Conservation (phyloP, 148 eudicot species). For the Chenopodium album region DNA sequence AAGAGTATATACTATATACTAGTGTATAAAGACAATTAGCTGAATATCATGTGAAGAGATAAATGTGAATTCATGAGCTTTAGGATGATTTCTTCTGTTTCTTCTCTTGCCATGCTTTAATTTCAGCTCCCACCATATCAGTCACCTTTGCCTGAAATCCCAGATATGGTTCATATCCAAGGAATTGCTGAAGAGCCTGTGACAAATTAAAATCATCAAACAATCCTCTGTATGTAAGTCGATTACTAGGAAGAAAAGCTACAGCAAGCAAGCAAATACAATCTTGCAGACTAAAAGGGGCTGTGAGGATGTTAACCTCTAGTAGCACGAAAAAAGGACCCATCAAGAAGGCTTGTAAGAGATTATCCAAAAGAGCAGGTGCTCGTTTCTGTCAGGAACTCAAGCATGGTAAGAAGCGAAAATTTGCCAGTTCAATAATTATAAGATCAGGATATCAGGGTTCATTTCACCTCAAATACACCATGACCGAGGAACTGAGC, state of each 20-base stretch:
- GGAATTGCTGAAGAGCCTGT: constrained; percentile 60
- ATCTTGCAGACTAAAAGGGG: neutral
- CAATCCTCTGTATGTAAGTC: neutral
- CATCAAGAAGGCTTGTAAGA: constrained; percentile 73
- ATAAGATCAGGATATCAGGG: neutral
- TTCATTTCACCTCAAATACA: constrained; percentile 66
- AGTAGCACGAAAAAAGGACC: constrained; percentile 85
- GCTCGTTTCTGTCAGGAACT: constrained; percentile 61
- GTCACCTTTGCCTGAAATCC: constrained; percentile 67
- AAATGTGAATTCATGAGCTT: neutral
- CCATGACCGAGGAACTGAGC: constrained; percentile 95
- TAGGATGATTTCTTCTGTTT: constrained; percentile 59
- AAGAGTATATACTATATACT: too few relatives aligned
- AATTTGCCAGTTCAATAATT: neutral
- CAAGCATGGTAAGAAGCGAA: constrained; percentile 1
- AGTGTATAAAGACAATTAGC: neutral
- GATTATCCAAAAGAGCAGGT: constrained; percentile 80
- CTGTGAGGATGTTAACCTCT: constrained; percentile 51
- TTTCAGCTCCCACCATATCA: constrained; percentile 56
- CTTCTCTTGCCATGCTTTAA: constrained; percentile 66
- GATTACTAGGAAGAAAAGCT: neutral
- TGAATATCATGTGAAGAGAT: too few relatives aligned
- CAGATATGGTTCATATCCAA: constrained; percentile 79
- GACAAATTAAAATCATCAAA: neutral
- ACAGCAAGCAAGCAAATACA: neutral